Evolutionary conservation across 208 protist species (phyloP).

Genomic region (Crithidia expoeki): DNA sequence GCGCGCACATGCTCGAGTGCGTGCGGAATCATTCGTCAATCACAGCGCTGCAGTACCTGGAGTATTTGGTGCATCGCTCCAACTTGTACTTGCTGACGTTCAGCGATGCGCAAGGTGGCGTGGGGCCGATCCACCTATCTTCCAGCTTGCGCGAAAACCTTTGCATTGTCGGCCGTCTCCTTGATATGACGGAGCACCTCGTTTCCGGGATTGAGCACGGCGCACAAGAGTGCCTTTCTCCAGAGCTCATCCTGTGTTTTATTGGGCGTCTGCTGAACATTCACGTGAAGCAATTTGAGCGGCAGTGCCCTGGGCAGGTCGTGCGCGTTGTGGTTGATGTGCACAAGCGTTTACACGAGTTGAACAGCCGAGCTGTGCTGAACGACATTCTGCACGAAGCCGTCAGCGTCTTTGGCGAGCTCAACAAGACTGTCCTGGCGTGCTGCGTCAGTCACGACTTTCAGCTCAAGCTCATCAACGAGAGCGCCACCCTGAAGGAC

Average conservation of each 20-base stretch:
- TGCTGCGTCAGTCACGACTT: slow-evolving; percentile 84
- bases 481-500: slow-evolving; percentile 63
- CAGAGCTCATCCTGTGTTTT: slow-evolving; percentile 64
- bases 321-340: slow-evolving; percentile 56
- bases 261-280: slow-evolving; percentile 68
- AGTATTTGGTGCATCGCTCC: slow-evolving; percentile 32
- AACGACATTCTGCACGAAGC: slow-evolving; percentile 50
- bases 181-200: slow-evolving; percentile 36
- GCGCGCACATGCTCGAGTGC: slow-evolving; percentile 23
- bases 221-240: slow-evolving; percentile 14
- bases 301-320: slow-evolving; percentile 60
- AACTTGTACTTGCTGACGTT: slow-evolving; percentile 28
- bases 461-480: slow-evolving; percentile 78
- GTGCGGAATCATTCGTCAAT: slow-evolving; percentile 13
- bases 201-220: slow-evolving; percentile 16
- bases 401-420: slow-evolving; percentile 50
- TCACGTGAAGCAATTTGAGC: slow-evolving; percentile 61
- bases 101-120: slow-evolving; percentile 12
- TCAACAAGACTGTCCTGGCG: slow-evolving; percentile 75
- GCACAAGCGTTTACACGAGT: slow-evolving; percentile 46
- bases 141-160: slow-evolving; percentile 33
- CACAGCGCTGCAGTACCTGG: slow-evolving; percentile 29
- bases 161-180: slow-evolving; percentile 30
- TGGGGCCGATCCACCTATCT: slow-evolving; percentile 19
- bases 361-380: slow-evolving; percentile 12